Conservation (phyloP, 2,329 filamentous ascomycete genomes). For the Ceratocystis smalleyi region DNA sequence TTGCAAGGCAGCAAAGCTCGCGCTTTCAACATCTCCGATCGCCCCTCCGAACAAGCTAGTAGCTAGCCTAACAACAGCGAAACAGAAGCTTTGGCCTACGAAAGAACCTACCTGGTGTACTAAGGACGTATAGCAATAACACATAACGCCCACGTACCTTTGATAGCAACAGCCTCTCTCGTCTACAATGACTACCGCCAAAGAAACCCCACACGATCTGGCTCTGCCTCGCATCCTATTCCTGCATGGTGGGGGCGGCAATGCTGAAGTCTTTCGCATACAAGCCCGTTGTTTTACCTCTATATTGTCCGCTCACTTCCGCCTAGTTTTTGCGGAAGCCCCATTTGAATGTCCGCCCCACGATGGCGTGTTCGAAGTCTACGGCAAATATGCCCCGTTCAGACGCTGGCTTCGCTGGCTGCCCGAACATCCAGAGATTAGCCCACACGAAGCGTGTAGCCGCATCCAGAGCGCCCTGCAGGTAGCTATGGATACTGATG, state of each 20-base stretch:
- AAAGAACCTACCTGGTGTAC: no score
- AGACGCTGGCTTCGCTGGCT: constrained; percentile 46
- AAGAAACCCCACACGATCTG: constrained; percentile 10
- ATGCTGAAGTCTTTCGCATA: constrained; percentile 49
- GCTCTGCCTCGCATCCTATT: constrained; percentile 54
- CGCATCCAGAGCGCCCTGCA: constrained; percentile 28
- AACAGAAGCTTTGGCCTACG: no score
- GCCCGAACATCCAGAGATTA: constrained; percentile 38
- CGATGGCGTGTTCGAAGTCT: constrained; percentile 47
- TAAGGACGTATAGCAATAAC: no score
- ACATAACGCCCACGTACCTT: no score
- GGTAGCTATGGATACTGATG: constrained; percentile 37
- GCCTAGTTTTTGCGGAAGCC: constrained; percentile 56
- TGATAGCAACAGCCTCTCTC: neutral
- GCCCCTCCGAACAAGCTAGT: neutral
- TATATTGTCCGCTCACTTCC: constrained; percentile 41
- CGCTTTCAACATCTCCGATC: neutral
- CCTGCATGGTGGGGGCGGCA: constrained; percentile 66
- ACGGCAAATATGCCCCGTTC: constrained; percentile 51
- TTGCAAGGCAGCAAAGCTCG: neutral
- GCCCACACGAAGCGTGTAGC: constrained; percentile 29
- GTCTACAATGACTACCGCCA: constrained; percentile 4
- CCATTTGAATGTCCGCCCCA: constrained; percentile 49
- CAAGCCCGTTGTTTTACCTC: constrained; percentile 44
- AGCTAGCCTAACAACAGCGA: neutral